These are phyloP conservation scores for Ascochyta koolunga DNA, from an alignment of 2,329 filamentous ascomycete species.

Conservation along the genomic window DNA sequence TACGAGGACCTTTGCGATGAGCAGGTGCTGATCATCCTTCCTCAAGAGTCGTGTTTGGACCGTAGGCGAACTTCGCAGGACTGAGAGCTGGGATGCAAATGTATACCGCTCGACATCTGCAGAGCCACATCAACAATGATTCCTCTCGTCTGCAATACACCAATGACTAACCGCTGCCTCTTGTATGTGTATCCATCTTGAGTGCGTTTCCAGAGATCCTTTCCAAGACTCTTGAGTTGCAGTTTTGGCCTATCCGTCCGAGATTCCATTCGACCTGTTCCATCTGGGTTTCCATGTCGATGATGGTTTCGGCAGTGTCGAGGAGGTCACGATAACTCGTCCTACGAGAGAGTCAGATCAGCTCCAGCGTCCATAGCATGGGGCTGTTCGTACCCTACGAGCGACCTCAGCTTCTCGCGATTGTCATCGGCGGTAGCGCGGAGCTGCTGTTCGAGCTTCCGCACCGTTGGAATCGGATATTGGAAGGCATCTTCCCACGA, in stretches of 20 bases:
- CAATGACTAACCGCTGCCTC: constrained; percentile 47
- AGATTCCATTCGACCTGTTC: constrained; percentile 74
- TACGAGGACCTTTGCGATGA: constrained; percentile 70
- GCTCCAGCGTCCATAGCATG: background rate
- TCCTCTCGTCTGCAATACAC: constrained; percentile 17
- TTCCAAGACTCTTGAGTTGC: constrained; percentile 74
- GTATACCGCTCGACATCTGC: constrained; percentile 53
- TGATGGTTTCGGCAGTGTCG: constrained; percentile 91
- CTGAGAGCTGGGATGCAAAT: constrained; percentile 62
- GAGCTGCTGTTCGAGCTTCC: constrained; percentile 68
- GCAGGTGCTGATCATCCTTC: constrained; percentile 57
- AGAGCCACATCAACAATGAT: constrained; percentile 15
- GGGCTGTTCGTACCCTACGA: constrained; percentile 63
- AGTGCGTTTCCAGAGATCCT: constrained; percentile 66
- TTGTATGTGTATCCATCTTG: constrained; percentile 55
- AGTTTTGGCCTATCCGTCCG: constrained; percentile 73
- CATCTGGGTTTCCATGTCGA: constrained; percentile 84
- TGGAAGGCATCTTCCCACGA: constrained; percentile 73
- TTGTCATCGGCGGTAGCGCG: constrained; percentile 67
- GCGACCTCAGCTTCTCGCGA: constrained; percentile 68
- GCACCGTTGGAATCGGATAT: constrained; percentile 66
- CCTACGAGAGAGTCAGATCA: constrained; percentile 44
- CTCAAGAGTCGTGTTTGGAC: constrained; percentile 61
- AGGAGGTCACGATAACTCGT: constrained; percentile 85
- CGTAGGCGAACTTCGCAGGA: constrained; percentile 63